Conservation (phyloP, 2,329 filamentous ascomycete species). For the Penicillium sp. region DNA sequence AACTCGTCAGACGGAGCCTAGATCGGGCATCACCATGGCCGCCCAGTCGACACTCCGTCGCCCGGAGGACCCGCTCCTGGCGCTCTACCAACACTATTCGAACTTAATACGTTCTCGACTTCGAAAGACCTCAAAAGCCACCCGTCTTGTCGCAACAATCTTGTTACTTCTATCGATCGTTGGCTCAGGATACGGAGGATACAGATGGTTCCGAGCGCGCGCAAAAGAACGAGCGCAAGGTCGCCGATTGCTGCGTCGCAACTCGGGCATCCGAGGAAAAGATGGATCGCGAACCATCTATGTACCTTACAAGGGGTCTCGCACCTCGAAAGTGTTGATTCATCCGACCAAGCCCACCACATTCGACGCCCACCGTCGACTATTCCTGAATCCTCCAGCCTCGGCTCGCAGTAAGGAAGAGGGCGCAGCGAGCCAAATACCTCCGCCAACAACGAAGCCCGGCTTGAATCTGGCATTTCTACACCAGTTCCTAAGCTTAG, state of each 20-base stretch:
- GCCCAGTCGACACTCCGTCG: conserved; percentile 78
- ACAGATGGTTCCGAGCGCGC: conserved; percentile 70
- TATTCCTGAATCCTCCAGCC: conserved; percentile 88
- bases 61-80: conserved; percentile 64
- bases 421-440: conserved; percentile 60
- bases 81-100: conserved; percentile 55
- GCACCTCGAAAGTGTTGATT: conserved; percentile 86
- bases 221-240: conserved; percentile 80
- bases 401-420: conserved; percentile 74
- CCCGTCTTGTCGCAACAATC: conserved; percentile 72
- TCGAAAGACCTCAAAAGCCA: conserved; percentile 64
- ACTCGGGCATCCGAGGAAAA: conserved; percentile 90
- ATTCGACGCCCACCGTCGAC: conserved; percentile 89
- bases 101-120: conserved; percentile 52
- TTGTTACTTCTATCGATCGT: conserved; percentile 76
- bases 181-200: conserved; percentile 72
- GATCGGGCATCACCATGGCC: conserved; percentile 60
- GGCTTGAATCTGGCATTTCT: conserved; percentile 93
- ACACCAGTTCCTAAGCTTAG: conserved; percentile 90
- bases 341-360: conserved; percentile 86
- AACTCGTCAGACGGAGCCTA: conserved; percentile 7
- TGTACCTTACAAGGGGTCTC: conserved; percentile 76
- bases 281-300: conserved; percentile 94
- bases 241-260: conserved; percentile 76
- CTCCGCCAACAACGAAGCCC: conserved; percentile 85